Percentiles rank a stretch among this genome's conserved stretches.
These are phyloP conservation scores for Sporothrix curviconia DNA, from an alignment of 2,329 filamentous ascomycete species.

Conservation along the genomic window DNA sequence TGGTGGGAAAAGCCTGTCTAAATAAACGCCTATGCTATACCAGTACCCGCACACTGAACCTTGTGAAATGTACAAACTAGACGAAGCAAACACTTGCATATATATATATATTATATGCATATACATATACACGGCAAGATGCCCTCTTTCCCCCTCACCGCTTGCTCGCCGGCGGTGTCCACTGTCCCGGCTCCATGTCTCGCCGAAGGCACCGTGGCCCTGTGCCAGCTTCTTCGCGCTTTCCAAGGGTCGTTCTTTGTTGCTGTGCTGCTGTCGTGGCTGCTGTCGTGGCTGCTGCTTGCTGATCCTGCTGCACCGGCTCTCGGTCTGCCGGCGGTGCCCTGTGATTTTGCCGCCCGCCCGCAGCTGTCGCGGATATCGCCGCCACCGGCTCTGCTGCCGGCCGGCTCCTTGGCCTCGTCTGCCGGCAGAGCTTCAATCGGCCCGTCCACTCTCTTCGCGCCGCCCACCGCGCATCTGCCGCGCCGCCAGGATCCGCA, in stretches of 20 bases:
- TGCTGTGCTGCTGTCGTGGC: conserved; percentile 1
- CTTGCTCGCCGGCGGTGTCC: conserved; percentile 37
- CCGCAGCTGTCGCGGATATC: too few relatives aligned
- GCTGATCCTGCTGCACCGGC: background rate
- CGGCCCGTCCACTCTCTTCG: conserved; percentile 34
- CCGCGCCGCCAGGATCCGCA: conserved; percentile 53
- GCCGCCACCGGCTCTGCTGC: background rate
- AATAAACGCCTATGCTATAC: conserved; percentile 1
- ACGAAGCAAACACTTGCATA: too few relatives aligned
- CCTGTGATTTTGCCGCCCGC: background rate
- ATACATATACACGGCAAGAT: background rate
- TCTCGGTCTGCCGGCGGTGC: background rate
- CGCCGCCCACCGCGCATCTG: conserved; percentile 56
- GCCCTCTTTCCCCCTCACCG: conserved; percentile 20
- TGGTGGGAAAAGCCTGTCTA: too few relatives aligned
- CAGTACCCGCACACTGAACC: background rate
- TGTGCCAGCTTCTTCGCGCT: too few relatives aligned
- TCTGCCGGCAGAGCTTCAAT: background rate
- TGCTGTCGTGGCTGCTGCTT: background rate
- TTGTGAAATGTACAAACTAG: background rate
- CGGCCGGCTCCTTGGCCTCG: background rate
- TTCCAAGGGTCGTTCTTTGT: conserved; percentile 50
- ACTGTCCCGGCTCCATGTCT: conserved; percentile 61
- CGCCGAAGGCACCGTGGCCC: conserved; percentile 48
- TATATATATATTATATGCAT: too few relatives aligned